phyloP scores from a whole-genome alignment of 371 early-diverging fungal species.

The Batkoa obscura region DNA sequence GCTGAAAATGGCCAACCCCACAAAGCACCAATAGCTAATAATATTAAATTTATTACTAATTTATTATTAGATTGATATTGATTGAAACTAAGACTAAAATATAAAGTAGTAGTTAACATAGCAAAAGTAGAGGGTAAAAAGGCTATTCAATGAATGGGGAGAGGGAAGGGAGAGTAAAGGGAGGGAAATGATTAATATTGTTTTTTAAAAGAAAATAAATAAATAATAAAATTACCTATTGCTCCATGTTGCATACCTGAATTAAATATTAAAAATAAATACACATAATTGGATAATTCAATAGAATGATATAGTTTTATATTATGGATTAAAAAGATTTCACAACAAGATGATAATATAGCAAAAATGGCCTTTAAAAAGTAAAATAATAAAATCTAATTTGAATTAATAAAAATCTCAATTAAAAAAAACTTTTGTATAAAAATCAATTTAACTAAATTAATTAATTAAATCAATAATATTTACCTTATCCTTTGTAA shows the following conservation, averaged over 20 bases:
- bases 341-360: slow-evolving; percentile 38
- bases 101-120: slow-evolving; percentile 60
- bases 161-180: no score
- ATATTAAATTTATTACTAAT: slow-evolving; percentile 16
- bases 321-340: slow-evolving; percentile 46
- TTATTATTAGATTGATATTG: no score
- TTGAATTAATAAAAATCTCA: background rate
- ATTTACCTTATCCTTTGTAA: slow-evolving; percentile 24
- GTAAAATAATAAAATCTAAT: slow-evolving; percentile 60
- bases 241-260: slow-evolving; percentile 79
- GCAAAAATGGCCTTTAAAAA: slow-evolving; percentile 42
- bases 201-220: no score
- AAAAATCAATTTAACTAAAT: background rate
- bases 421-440: background rate
- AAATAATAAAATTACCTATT: slow-evolving; percentile 22
- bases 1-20: slow-evolving; percentile 84
- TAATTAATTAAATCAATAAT: background rate
- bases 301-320: slow-evolving; percentile 40
- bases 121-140: slow-evolving; percentile 80
- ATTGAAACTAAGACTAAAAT: no score
- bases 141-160: slow-evolving; percentile 25
- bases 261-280: slow-evolving; percentile 34
- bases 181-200: no score
- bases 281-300: slow-evolving; percentile 42
- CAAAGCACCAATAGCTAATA: slow-evolving; percentile 44